Evolutionary conservation across 768 basidiomycete species (phyloP), one percentile per base, ranked within the genome.

Genomic region (Tulasnella calospora): DNA sequence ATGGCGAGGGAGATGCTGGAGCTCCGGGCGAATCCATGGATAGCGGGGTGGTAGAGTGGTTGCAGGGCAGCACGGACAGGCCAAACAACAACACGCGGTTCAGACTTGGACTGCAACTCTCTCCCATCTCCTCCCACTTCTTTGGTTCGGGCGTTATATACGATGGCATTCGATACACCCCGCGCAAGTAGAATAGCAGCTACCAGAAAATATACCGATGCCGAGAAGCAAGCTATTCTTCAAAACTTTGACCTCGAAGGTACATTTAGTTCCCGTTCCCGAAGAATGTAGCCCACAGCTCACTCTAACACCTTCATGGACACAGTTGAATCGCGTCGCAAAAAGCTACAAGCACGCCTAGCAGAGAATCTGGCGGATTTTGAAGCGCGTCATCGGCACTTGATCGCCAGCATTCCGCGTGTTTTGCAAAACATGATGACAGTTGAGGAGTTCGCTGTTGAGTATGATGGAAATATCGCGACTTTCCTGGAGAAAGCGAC

Each of bases 161-260:
- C 61, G 61, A 67, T 67, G 61, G 61, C 61, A 27, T 67, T 67
- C 61, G 61, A 67, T 13, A 67, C 61, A 0, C 61, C 61, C 19
- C 61, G 61, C 30, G 61, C 61, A 67, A 67, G 67, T 33, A 46
- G 71, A 3, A 5, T 36, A 23, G 77, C 61, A 57, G 47, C 70
- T 27, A 40, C 79, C 17, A 27, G 74, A 51, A 55, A 67, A 23
- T 79, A 79, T 61, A 74, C 79, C 8, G 55, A 67, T 40, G 69
- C 67, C 27, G 78, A 78, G 69, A 80, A 80, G 73, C 38, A 74
- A 35, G 30, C 67, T 21, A 78, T 80, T 41, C 78, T 80, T 23
- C 70, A 74, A 46, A 78, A 79, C 40, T 72, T 79, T 41, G 79
- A 80, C 70, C 51, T 80, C n/a, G 79, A 80, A 77, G 79, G 79